Percentiles rank a stretch among this genome's conserved stretches.
Conservation (phyloP, 2,329 filamentous ascomycete species). For the Dichotomopilus funicola region DNA sequence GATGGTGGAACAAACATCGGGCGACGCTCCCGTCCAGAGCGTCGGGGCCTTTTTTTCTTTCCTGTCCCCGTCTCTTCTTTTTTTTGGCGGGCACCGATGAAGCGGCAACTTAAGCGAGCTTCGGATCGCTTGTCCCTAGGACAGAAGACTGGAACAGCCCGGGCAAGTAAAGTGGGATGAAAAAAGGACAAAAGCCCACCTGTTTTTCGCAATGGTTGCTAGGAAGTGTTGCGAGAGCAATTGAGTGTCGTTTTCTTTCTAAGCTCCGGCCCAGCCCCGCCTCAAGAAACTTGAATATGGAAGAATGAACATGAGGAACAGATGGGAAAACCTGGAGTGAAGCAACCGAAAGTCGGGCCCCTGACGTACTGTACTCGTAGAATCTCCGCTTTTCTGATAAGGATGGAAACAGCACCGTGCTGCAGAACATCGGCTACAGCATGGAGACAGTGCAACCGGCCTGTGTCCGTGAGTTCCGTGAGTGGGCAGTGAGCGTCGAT, state of each 20-base stretch:
- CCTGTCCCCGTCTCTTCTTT: too few species aligned
- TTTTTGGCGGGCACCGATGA: too few species aligned
- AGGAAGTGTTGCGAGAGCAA: not conserved
- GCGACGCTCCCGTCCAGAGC: conserved; percentile 10
- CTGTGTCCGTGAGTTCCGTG: too few species aligned
- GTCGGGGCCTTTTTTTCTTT: not conserved
- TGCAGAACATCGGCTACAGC: too few species aligned
- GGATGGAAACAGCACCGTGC: too few species aligned
- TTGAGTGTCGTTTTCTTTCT: not conserved
- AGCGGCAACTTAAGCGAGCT: too few species aligned
- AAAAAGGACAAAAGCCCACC: not conserved
- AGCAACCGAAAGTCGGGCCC: too few species aligned
- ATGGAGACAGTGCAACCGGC: too few species aligned
- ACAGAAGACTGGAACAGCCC: not conserved
- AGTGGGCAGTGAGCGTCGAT: too few species aligned
- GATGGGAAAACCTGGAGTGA: not conserved
- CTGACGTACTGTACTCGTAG: too few species aligned
- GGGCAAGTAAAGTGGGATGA: too few species aligned
- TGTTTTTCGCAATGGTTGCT: not conserved
- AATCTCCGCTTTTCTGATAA: conserved; percentile 1
- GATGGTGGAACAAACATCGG: conserved; percentile 25
- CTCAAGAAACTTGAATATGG: not conserved
- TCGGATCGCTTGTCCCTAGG: not conserved
- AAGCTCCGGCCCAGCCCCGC: not conserved
- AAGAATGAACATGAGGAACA: not conserved